Evolutionary conservation across 768 basidiomycete genomes (phyloP).

Genomic region (Dentipellis sp.): DNA sequence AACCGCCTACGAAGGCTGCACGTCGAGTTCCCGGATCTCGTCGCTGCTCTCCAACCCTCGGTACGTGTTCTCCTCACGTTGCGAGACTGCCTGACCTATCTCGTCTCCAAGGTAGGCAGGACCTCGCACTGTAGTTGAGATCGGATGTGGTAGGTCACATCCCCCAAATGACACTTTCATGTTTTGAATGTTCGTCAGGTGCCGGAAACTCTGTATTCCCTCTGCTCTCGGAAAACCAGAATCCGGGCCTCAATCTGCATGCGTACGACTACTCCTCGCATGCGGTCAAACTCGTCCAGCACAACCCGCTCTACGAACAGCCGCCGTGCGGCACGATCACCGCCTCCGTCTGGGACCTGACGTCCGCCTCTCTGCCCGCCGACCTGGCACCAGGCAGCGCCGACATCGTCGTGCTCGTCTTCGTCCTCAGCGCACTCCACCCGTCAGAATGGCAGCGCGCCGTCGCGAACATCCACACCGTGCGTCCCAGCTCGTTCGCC

Average conservation of each 20-base stretch:
- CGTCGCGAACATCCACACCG: conserved; percentile 69
- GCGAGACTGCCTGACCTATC: not conserved
- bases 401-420: conserved; percentile 87
- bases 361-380: conserved; percentile 54
- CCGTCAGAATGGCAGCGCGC: conserved; percentile 87
- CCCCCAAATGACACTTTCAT: not conserved
- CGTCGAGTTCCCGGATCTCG: conserved; percentile 90
- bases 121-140: conserved; percentile 65
- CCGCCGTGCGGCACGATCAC: conserved; percentile 64
- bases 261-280: conserved; percentile 90
- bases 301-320: conserved; percentile 57
- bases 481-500: conserved; percentile 22
- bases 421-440: conserved; percentile 88
- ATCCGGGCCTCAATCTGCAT: conserved; percentile 60
- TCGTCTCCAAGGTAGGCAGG: conserved; percentile 50
- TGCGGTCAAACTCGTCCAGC: conserved; percentile 84
- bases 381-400: conserved; percentile 59
- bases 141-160: conserved; percentile 70
- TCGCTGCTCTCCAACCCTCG: conserved; percentile 45
- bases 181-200: conserved; percentile 33
- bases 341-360: conserved; percentile 88
- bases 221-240: conserved; percentile 71
- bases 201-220: conserved; percentile 96
- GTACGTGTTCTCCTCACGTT: not conserved
- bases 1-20: conserved; percentile 48